Conservation (phyloP, 441 rosid species). For the Biscutella auriculata region DNA sequence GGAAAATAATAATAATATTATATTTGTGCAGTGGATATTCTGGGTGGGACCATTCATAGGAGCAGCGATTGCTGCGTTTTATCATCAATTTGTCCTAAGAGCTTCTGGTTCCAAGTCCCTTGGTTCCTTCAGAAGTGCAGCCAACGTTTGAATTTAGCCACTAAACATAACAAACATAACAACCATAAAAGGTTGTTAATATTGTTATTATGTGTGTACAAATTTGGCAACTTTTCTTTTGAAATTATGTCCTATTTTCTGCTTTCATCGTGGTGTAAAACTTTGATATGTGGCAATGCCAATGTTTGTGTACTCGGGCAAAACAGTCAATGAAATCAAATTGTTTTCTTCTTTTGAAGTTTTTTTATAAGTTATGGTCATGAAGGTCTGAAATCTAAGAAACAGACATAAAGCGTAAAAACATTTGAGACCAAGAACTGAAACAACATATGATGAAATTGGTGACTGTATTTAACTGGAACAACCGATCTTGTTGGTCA, state of each 20-base stretch:
- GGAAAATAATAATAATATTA: background rate
- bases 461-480: constrained; percentile 4
- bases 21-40: constrained; percentile 41
- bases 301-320: constrained; percentile 5
- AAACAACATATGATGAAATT: background rate
- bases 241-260: background rate
- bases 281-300: constrained; percentile 11
- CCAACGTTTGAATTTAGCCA: constrained; percentile 12
- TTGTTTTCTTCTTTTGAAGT: too few species aligned
- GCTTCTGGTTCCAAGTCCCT: constrained; percentile 27
- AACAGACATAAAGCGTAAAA: too few species aligned
- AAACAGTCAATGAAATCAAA: constrained; percentile 18
- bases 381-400: too few species aligned
- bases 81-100: constrained; percentile 39
- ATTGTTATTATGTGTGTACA: constrained; percentile 12
- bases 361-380: too few species aligned
- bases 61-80: constrained; percentile 49
- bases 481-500: constrained; percentile 5
- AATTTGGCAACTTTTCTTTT: constrained; percentile 11
- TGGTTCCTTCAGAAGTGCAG: constrained; percentile 23
- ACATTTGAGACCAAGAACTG: background rate
- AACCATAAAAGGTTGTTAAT: constrained; percentile 9
- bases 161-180: background rate
- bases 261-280: background rate
- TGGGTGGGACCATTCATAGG: constrained; percentile 68